Evolutionary conservation across 768 basidiomycete species (phyloP).

Genomic region (Russula sp.): DNA sequence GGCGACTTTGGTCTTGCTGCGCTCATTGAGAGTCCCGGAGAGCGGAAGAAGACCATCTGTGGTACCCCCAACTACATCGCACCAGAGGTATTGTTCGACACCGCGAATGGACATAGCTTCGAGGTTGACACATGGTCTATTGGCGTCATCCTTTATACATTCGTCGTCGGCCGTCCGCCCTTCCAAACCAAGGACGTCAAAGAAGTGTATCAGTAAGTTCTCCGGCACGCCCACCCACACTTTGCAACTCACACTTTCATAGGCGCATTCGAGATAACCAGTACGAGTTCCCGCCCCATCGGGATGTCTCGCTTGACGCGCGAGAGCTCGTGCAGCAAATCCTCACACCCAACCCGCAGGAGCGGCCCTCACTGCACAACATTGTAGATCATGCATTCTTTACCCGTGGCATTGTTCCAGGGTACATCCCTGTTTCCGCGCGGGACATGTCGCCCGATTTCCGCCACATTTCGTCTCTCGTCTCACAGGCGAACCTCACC

Average conservation of each 20-base stretch:
- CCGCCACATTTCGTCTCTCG: constrained; percentile 51
- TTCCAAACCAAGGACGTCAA: constrained; percentile 99
- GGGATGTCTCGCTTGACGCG: constrained; percentile 61
- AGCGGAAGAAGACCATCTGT: constrained; percentile 98
- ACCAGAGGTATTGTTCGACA: constrained; percentile 94
- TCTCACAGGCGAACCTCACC: constrained; percentile 64
- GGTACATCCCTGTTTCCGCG: constrained; percentile 74
- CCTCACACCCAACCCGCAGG: constrained; percentile 75
- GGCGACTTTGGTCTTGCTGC: constrained; percentile 98
- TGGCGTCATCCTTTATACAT: constrained; percentile 94
- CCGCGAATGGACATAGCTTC: constrained; percentile 93
- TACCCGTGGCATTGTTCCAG: constrained; percentile 70
- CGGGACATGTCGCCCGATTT: constrained; percentile 75
- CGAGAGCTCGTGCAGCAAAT: constrained; percentile 78
- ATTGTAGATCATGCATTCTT: constrained; percentile 87
- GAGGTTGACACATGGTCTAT: constrained; percentile 99
- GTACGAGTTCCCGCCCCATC: constrained; percentile 85
- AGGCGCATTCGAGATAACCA: constrained; percentile 91
- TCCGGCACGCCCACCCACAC: background rate
- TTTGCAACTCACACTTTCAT: constrained; percentile 1
- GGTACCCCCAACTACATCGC: constrained; percentile 99
- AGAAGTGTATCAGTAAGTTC: constrained; percentile 80
- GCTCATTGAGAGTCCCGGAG: constrained; percentile 91
- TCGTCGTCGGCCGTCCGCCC: constrained; percentile 90
- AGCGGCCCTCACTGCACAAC: constrained; percentile 77